These are phyloP conservation scores for Hypomyces rosellus DNA, from an alignment of 2,329 filamentous ascomycete genomes.

Conservation along the genomic window DNA sequence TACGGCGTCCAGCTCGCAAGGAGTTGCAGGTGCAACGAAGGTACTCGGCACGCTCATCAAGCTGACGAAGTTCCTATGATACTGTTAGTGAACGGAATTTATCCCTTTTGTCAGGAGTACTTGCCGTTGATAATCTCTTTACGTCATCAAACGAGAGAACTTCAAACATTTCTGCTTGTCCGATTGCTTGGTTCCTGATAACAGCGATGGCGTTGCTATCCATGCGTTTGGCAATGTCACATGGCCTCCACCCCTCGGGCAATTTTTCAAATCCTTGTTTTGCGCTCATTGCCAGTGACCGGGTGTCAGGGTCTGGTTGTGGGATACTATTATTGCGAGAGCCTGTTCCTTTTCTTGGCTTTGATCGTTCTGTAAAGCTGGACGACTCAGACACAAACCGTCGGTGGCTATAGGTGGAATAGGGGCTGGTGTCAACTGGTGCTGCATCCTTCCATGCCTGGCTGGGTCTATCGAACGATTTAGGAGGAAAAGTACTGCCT, in stretches of 20 bases:
- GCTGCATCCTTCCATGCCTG: slow-evolving; percentile 4
- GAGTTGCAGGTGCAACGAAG: slow-evolving; percentile 71
- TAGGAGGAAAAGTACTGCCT: slow-evolving; percentile 38
- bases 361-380: slow-evolving; percentile 55
- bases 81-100: slow-evolving; percentile 5
- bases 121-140: slow-evolving; percentile 57
- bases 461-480: slow-evolving; percentile 34
- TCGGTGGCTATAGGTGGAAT: slow-evolving; percentile 34
- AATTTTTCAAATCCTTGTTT: slow-evolving; percentile 55
- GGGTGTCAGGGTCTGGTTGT: slow-evolving; percentile 32
- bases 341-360: slow-evolving; percentile 50
- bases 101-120: slow-evolving; percentile 9
- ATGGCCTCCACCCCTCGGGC: slow-evolving; percentile 50
- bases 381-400: slow-evolving; percentile 52
- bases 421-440: slow-evolving; percentile 7
- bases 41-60: slow-evolving; percentile 76
- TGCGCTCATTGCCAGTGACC: slow-evolving; percentile 41
- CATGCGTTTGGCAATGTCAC: slow-evolving; percentile 45
- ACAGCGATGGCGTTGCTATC: slow-evolving; percentile 41
- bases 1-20: slow-evolving; percentile 67
- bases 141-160: slow-evolving; percentile 58
- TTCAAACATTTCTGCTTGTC: slow-evolving; percentile 58
- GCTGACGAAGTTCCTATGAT: slow-evolving; percentile 59
- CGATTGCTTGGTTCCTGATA: slow-evolving; percentile 54
- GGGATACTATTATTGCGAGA: slow-evolving; percentile 31